These are phyloP conservation scores for Wickerhamiella occidentalis DNA, from an alignment of 805 yeast species.

Conservation along the genomic window DNA sequence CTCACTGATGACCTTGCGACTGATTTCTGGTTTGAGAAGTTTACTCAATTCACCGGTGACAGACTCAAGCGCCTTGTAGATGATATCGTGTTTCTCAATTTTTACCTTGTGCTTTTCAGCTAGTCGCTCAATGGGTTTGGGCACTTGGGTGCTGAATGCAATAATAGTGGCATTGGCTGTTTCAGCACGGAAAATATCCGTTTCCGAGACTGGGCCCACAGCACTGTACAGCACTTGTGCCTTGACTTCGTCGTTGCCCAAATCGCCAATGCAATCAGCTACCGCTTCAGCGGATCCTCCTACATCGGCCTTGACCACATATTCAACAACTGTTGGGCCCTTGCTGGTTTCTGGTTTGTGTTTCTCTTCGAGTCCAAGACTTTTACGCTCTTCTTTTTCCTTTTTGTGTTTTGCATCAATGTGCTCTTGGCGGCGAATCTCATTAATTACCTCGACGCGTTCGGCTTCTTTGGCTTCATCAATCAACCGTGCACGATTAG, in stretches of 20 bases:
- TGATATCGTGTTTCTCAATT: conserved; percentile 59
- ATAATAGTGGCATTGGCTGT: conserved; percentile 61
- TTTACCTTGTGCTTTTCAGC: conserved; percentile 48
- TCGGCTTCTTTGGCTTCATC: conserved; percentile 44
- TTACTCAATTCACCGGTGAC: conserved; percentile 54
- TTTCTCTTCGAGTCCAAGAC: conserved; percentile 39
- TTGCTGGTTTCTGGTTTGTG: conserved; percentile 24
- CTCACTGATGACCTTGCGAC: conserved; percentile 52
- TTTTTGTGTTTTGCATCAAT: conserved; percentile 38
- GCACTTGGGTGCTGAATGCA: conserved; percentile 62
- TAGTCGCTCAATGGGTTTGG: conserved; percentile 46
- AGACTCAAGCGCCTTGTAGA: conserved; percentile 77
- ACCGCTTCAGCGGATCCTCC: conserved; percentile 94
- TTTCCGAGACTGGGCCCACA: conserved; percentile 65
- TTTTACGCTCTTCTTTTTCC: conserved; percentile 43
- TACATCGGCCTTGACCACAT: conserved; percentile 80
- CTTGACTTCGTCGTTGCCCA: conserved; percentile 81
- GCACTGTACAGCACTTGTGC: conserved; percentile 58
- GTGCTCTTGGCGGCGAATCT: conserved; percentile 35
- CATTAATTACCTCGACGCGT: conserved; percentile 61
- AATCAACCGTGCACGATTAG: conserved; percentile 46
- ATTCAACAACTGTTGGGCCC: conserved; percentile 33
- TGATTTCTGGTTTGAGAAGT: conserved; percentile 52
- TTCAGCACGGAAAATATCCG: conserved; percentile 55
- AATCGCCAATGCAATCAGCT: conserved; percentile 57